phyloP scores from a whole-genome alignment of 108 stramenopile species.

The Schizochytrium sp. region DNA sequence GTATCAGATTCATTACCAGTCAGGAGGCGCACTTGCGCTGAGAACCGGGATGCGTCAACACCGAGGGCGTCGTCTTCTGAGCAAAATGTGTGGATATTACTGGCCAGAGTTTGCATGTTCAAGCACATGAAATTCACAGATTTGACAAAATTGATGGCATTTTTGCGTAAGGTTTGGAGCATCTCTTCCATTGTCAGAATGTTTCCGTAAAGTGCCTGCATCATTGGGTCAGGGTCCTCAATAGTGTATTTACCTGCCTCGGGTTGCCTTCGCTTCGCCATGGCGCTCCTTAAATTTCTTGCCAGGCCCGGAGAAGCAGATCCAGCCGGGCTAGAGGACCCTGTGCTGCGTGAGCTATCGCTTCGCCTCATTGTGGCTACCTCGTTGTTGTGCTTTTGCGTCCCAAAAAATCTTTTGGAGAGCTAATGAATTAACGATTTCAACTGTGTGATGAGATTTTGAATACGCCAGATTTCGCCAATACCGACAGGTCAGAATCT shows the following conservation, averaged over 20 bases:
- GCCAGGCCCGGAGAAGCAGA: no score
- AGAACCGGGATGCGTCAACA: not conserved
- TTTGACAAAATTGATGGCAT: constrained; percentile 25
- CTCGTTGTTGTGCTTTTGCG: no score
- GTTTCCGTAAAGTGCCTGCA: constrained; percentile 54
- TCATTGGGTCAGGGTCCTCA: constrained; percentile 58
- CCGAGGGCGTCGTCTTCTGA: constrained; percentile 57
- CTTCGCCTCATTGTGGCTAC: no score
- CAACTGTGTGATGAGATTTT: no score
- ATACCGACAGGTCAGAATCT: no score
- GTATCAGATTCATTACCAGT: not conserved
- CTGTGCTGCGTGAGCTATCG: no score
- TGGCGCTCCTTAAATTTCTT: no score
- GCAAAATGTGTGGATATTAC: constrained; percentile 36
- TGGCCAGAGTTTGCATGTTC: constrained; percentile 51
- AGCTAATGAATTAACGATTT: no score
- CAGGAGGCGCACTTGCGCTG: not conserved
- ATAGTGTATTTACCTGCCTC: constrained; percentile 12
- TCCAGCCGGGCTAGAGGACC: no score
- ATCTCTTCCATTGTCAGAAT: constrained; percentile 25
- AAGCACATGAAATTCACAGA: constrained; percentile 7
- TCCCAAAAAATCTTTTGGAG: no score
- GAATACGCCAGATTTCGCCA: no score
- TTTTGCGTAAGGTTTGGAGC: constrained; percentile 8
- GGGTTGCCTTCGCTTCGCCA: not conserved